Percentiles rank a stretch among this genome's conserved stretches.
phyloP scores from a whole-genome alignment of 768 basidiomycete genomes.

The Multifurca ochricompacta region DNA sequence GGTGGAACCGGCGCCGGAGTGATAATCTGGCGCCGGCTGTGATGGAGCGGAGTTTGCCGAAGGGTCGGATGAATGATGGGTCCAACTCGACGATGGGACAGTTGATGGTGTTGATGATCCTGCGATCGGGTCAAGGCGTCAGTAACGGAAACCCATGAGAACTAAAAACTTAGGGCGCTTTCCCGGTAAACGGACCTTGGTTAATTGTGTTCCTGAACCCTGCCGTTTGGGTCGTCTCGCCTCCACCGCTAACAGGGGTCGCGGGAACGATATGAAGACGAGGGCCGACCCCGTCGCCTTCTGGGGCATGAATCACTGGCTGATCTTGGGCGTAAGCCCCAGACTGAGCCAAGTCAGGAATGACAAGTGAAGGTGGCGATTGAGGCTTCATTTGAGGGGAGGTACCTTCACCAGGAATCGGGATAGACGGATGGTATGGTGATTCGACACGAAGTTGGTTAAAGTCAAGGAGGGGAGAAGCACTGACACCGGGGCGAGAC shows the following conservation, averaged over 20 bases:
- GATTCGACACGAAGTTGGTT: slow-evolving; percentile 57
- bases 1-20: slow-evolving; percentile 14
- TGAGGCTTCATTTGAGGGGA: slow-evolving; percentile 44
- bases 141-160: slow-evolving; percentile 9
- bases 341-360: slow-evolving; percentile 43
- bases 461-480: slow-evolving; percentile 52
- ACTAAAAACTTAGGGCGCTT: background rate
- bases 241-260: slow-evolving; percentile 66
- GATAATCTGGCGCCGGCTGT: slow-evolving; percentile 10
- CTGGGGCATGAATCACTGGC: slow-evolving; percentile 55
- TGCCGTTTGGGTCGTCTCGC: slow-evolving; percentile 36
- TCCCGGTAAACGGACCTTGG: slow-evolving; percentile 38
- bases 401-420: slow-evolving; percentile 38
- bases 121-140: slow-evolving; percentile 11
- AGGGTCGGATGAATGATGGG: slow-evolving; percentile 23
- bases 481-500: slow-evolving; percentile 40
- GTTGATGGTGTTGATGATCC: slow-evolving; percentile 21
- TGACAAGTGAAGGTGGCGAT: slow-evolving; percentile 53
- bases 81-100: slow-evolving; percentile 16
- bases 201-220: slow-evolving; percentile 48
- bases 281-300: slow-evolving; percentile 47
- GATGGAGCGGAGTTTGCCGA: slow-evolving; percentile 19
- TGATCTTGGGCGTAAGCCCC: slow-evolving; percentile 31
- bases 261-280: slow-evolving; percentile 76
- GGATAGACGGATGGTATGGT: slow-evolving; percentile 44